phyloP scores from a whole-genome alignment of 2,329 filamentous ascomycete genomes.

The Cytospora mali region DNA sequence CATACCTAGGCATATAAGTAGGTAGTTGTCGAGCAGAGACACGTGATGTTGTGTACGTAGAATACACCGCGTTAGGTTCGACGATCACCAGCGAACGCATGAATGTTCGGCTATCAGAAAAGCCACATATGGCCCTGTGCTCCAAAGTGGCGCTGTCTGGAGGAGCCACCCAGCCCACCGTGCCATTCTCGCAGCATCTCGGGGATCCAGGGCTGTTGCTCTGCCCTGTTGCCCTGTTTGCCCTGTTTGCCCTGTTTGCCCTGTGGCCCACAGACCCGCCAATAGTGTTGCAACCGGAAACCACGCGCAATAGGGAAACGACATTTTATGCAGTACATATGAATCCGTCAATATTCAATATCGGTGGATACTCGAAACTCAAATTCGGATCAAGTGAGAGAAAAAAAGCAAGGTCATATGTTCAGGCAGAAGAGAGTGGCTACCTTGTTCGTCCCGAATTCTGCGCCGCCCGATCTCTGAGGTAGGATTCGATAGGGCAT shows the following conservation, averaged over 20 bases:
- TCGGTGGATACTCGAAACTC: background rate
- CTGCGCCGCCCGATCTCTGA: background rate
- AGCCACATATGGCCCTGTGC: constrained; percentile 7
- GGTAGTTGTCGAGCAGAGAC: background rate
- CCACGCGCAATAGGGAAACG: no score
- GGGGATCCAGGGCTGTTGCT: no score
- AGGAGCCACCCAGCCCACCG: no score
- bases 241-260: no score
- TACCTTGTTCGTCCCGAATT: background rate
- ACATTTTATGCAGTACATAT: background rate
- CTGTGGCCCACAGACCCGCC: no score
- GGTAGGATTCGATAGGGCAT: background rate
- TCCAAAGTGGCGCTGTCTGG: background rate
- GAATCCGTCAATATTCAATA: background rate
- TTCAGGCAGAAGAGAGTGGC: background rate
- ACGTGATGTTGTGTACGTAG: constrained; percentile 1
- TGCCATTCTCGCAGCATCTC: no score
- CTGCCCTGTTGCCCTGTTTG: no score
- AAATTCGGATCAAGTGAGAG: no score
- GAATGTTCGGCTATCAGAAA: background rate
- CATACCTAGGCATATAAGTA: no score
- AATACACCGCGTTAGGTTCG: background rate
- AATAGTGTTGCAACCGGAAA: no score
- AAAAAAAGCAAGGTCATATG: background rate
- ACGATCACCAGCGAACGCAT: background rate